These are phyloP conservation scores for Tetratostichococcus sp. DNA, from an alignment of 139 green algal genomes.

Conservation along the genomic window DNA sequence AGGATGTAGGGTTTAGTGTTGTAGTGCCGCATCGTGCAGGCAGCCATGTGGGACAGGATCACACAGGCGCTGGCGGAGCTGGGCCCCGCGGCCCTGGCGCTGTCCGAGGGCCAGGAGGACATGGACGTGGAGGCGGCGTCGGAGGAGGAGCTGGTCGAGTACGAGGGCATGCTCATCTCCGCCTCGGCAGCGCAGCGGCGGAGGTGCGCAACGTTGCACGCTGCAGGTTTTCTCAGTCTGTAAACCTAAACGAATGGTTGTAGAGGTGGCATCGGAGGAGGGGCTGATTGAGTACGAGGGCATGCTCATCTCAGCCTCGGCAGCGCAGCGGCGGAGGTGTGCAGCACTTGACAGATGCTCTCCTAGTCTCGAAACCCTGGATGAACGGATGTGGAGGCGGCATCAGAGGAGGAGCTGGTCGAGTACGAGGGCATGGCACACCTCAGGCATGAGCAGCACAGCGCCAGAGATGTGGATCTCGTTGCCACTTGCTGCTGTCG, in stretches of 20 bases:
- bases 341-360: too few species aligned
- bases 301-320: constrained; percentile 77
- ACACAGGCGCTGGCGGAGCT: constrained; percentile 36
- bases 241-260: neutral
- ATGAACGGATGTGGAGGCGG: neutral
- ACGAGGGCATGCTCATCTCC: constrained; percentile 82
- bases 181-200: constrained; percentile 55
- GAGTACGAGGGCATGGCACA: constrained; percentile 82
- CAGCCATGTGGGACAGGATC: constrained; percentile 50
- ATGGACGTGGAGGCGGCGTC: neutral
- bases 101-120: neutral
- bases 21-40: too few species aligned
- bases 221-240: too few species aligned
- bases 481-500: too few species aligned
- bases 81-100: constrained; percentile 15
- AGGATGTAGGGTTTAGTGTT: too few species aligned
- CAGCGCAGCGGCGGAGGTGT: constrained; percentile 45
- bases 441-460: constrained; percentile 60
- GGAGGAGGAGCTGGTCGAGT: constrained; percentile 65
- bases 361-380: too few species aligned
- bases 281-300: constrained; percentile 76
- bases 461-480: constrained; percentile 41
- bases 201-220: too few species aligned
- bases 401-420: constrained; percentile 52
- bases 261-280: constrained; percentile 15